Base-by-base conservation (phyloP, 768 basidiomycete species). In the Saitozyma sp. region DNA sequence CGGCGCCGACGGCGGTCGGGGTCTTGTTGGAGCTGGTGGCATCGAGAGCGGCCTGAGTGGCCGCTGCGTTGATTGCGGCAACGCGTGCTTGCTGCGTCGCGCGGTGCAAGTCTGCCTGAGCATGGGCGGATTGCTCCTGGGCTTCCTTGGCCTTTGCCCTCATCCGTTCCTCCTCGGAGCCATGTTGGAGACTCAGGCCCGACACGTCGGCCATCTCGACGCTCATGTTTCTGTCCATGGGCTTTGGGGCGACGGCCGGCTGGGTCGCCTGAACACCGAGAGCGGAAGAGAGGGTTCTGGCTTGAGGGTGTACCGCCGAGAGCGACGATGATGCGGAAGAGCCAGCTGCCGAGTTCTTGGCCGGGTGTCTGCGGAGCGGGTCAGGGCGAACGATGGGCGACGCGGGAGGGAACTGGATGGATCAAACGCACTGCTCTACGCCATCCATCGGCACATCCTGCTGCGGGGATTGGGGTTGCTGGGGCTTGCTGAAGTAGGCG, bases 61-160 rank as follows among this genome's bases (percentile, higher is more conserved):
- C 76, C 2, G 74, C 73, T 7, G 76, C 78, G 56, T 79, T 77
- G 65, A 79, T 77, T 1, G 74, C 70, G 37, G 78, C 78, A 0
- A 77, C 76, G 9, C 78, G 63, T 7, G 78, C 78, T 61, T 79
- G 75, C 56, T 78, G 76, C 3, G 76, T 71, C 11, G 78, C 78
- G 58, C 76, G 66, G 43, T 79, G 73, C 11, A 78, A 64, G 38
- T 71, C 71, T 11, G 75, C 71, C 65, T 75, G 76, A 43, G 78
- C 78, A 52, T 68, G 66, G 9, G 71, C 75, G 10, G 78, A 74
- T 74, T 77, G 78, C 59, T 74, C 70, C 48, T 77, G 74, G 39
- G 78, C 78, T 54, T 78, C 76, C 43, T 68, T 51, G n/a, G 74
- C 75, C 61, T 79, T 79, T 49, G 76, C 76, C 58, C 74, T 63